A percentile compares a stretch with the other conserved stretches of the same genome.
phyloP scores from a whole-genome alignment of 352 stramenopile genomes.

The Globisporangium uncinulatum region DNA sequence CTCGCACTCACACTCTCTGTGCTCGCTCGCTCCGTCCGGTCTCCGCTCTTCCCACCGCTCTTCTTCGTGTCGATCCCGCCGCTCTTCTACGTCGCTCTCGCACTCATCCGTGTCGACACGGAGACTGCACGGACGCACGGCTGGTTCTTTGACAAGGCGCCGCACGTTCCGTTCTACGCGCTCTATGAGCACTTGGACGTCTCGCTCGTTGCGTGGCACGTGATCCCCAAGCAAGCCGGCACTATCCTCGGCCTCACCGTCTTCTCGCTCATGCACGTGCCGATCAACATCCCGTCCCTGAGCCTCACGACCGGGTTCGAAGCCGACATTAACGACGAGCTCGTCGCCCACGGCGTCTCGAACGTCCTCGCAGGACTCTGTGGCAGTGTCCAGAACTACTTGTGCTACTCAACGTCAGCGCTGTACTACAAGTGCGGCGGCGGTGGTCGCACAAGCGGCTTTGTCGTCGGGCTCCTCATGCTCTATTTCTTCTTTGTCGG shows the following conservation, averaged over 20 bases:
- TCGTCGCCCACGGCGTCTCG: conserved; percentile 90
- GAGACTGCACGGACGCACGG: conserved; percentile 54
- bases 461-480: conserved; percentile 64
- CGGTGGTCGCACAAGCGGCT: conserved; percentile 48
- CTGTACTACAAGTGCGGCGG: conserved; percentile 89
- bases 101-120: conserved; percentile 38
- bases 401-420: conserved; percentile 84
- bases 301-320: conserved; percentile 82
- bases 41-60: conserved; percentile 66
- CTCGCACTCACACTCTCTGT: conserved; percentile 48
- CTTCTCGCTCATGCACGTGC: conserved; percentile 94
- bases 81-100: conserved; percentile 67
- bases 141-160: conserved; percentile 74
- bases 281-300: conserved; percentile 93
- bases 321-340: conserved; percentile 91
- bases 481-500: conserved; percentile 87
- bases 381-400: conserved; percentile 89
- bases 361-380: conserved; percentile 85
- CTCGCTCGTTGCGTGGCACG: conserved; percentile 49
- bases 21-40: conserved; percentile 45
- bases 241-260: conserved; percentile 85
- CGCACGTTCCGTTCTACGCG: conserved; percentile 64
- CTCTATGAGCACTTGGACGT: conserved; percentile 78
- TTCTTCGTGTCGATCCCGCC: conserved; percentile 80
- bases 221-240: conserved; percentile 68